Percentiles rank a stretch among this genome's conserved stretches.
phyloP scores from a whole-genome alignment of 257 asterid genomes.

The Misopates orontium region DNA sequence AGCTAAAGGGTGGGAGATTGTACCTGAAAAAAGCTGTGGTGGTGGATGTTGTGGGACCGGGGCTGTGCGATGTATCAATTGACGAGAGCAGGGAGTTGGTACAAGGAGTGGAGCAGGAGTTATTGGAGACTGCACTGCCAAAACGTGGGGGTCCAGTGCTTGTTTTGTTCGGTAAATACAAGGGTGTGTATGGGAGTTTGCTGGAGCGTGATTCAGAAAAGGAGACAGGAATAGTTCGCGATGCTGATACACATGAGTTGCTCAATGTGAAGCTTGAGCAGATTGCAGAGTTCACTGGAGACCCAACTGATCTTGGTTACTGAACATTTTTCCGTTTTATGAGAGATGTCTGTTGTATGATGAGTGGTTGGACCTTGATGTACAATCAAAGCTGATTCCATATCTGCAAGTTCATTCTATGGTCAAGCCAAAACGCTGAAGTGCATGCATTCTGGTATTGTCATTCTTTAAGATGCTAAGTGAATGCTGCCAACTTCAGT shows the following conservation, averaged over 20 bases:
- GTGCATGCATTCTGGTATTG: background rate
- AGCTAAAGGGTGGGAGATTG: conserved; percentile 65
- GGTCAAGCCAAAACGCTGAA: background rate
- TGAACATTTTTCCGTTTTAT: conserved; percentile 27
- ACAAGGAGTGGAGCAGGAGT: conserved; percentile 75
- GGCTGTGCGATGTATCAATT: conserved; percentile 60
- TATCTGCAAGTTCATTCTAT: background rate
- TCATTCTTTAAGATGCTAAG: conserved; percentile 15
- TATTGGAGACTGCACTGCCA: conserved; percentile 76
- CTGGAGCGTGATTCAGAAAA: conserved; percentile 70
- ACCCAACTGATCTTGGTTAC: conserved; percentile 76
- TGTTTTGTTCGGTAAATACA: conserved; percentile 63
- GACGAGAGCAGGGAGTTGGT: conserved; percentile 73
- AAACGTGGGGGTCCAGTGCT: conserved; percentile 81
- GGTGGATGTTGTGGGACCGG: conserved; percentile 78
- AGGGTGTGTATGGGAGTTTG: conserved; percentile 80
- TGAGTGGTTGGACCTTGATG: conserved; percentile 25
- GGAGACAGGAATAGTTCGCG: conserved; percentile 66
- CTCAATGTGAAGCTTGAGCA: conserved; percentile 79
- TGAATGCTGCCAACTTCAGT: background rate
- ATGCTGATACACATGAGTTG: conserved; percentile 71
- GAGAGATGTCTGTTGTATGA: background rate
- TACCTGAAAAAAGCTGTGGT: conserved; percentile 74
- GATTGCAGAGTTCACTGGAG: conserved; percentile 88
- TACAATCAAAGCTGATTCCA: conserved; percentile 14